These are phyloP conservation scores for Yamadazyma laniorum DNA, from an alignment of 805 yeast genomes.

Conservation along the genomic window DNA sequence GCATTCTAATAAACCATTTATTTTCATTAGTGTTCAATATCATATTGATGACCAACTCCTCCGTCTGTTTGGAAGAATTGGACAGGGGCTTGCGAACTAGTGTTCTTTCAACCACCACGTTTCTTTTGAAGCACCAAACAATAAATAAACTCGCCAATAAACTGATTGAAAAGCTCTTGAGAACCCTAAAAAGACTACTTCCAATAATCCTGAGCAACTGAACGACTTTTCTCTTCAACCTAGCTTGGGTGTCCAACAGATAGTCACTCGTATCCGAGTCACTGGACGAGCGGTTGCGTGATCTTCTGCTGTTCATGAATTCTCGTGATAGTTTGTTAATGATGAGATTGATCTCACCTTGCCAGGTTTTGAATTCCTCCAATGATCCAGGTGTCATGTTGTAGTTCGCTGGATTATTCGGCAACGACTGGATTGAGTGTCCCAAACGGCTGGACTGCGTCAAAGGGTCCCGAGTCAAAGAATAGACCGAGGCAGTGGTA, in stretches of 20 bases:
- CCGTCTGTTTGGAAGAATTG: slow-evolving; percentile 23
- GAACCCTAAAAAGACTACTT: slow-evolving; percentile 22
- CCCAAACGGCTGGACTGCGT: slow-evolving; percentile 2
- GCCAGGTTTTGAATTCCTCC: slow-evolving; percentile 52
- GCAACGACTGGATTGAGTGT: slow-evolving; percentile 14
- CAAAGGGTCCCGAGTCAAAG: slow-evolving; percentile 13
- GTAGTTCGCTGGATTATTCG: slow-evolving; percentile 8
- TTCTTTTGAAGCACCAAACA: slow-evolving; percentile 42
- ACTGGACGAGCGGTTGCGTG: slow-evolving; percentile 8
- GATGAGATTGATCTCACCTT: slow-evolving; percentile 49
- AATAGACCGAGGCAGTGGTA: slow-evolving; percentile 19
- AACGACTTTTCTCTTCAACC: slow-evolving; percentile 22
- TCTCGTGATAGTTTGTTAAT: slow-evolving; percentile 47
- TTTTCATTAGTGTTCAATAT: slow-evolving; percentile 41
- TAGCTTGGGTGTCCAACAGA: slow-evolving; percentile 18
- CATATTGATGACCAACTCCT: slow-evolving; percentile 44
- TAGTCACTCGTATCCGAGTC: slow-evolving; percentile 17
- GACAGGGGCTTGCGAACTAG: slow-evolving; percentile 31
- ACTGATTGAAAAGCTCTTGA: slow-evolving; percentile 37
- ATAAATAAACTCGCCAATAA: slow-evolving; percentile 37
- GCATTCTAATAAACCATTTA: slow-evolving; percentile 43
- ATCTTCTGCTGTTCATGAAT: slow-evolving; percentile 16
- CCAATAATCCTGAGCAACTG: slow-evolving; percentile 28
- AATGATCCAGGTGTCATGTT: slow-evolving; percentile 11
- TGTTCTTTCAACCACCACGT: slow-evolving; percentile 38